Evolutionary conservation across 1,139 yeast species (phyloP).

Genomic region (Sugiyamaella novakii): DNA sequence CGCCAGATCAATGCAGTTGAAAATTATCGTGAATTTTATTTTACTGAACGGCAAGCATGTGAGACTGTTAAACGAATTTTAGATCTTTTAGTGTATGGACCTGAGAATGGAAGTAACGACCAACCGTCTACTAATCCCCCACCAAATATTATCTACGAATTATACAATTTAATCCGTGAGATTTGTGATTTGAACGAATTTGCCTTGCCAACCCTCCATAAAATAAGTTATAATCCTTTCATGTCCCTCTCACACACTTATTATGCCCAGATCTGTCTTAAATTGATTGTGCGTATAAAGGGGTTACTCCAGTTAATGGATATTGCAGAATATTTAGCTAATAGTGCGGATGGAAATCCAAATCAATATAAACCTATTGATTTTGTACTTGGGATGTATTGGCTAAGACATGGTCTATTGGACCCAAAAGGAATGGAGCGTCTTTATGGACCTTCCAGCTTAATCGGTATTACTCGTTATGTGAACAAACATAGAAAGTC

Average conservation of each 20-base stretch:
- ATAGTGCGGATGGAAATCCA: background rate
- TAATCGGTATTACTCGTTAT: background rate
- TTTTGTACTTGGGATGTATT: conserved; percentile 7
- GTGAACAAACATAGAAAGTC: background rate
- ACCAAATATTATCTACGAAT: background rate
- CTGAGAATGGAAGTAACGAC: background rate
- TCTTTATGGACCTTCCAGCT: background rate
- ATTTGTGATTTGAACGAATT: conserved; percentile 11
- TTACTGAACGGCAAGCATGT: conserved; percentile 1
- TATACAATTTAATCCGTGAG: background rate
- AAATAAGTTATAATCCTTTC: background rate
- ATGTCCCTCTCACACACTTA: conserved; percentile 3
- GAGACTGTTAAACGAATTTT: background rate
- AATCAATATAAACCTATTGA: conserved; percentile 11
- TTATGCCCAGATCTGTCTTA: conserved; percentile 6
- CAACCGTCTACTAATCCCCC: background rate
- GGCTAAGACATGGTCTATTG: background rate
- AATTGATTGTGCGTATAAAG: conserved; percentile 5
- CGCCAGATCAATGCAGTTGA: conserved; percentile 1
- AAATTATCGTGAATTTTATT: conserved; percentile 13
- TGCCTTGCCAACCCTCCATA: conserved; percentile 10
- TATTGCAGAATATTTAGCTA: conserved; percentile 7
- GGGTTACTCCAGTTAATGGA: conserved; percentile 12
- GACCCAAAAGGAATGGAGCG: background rate
- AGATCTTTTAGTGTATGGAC: conserved; percentile 13